These are phyloP conservation scores for Afroboletus lepidellus DNA, from an alignment of 1,284 basidiomycete genomes.

Conservation along the genomic window DNA sequence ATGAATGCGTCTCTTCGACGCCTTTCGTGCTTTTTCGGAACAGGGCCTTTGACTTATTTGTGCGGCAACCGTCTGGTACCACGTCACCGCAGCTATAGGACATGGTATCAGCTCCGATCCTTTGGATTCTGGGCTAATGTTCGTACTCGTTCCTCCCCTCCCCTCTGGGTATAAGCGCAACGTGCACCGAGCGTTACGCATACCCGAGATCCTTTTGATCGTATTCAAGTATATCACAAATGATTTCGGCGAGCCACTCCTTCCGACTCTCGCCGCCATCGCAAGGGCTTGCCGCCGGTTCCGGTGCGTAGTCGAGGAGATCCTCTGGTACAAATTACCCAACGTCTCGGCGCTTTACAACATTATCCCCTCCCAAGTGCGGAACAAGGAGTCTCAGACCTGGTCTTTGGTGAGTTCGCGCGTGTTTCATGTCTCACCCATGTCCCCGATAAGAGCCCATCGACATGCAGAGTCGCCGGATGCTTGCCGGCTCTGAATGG, in stretches of 20 bases:
- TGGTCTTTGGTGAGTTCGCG: slow-evolving; percentile 23
- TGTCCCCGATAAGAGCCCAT: background rate
- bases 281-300: slow-evolving; percentile 27
- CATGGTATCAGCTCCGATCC: background rate
- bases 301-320: slow-evolving; percentile 14
- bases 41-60: slow-evolving; percentile 6
- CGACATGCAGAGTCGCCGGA: slow-evolving; percentile 16
- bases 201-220: slow-evolving; percentile 25
- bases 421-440: background rate
- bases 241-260: slow-evolving; percentile 13
- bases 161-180: background rate
- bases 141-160: slow-evolving; percentile 10
- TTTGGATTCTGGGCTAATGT: background rate
- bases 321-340: slow-evolving; percentile 20
- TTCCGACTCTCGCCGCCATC: slow-evolving; percentile 18
- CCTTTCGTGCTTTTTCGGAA: background rate
- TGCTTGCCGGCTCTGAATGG: slow-evolving; percentile 20
- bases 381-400: slow-evolving; percentile 9
- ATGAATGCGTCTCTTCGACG: no score
- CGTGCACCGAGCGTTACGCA: slow-evolving; percentile 17
- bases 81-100: background rate
- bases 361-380: slow-evolving; percentile 20
- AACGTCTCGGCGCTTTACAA: slow-evolving; percentile 15
- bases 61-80: background rate
- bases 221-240: slow-evolving; percentile 23